phyloP scores from a whole-genome alignment of 345 rosid species.

The Gossypium turneri region DNA sequence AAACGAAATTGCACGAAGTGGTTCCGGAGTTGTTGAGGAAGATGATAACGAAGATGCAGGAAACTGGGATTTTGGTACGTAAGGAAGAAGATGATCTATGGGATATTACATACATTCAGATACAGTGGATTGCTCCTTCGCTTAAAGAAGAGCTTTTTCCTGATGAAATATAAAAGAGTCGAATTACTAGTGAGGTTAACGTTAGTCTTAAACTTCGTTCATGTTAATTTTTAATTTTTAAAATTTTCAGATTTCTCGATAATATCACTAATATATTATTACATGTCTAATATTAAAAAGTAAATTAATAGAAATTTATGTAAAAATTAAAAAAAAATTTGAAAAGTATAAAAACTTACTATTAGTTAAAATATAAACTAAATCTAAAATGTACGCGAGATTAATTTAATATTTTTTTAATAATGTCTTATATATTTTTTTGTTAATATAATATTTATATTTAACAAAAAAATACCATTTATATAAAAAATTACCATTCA shows the following conservation, averaged over 20 bases:
- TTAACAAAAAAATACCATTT: no score
- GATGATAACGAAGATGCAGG: constrained; percentile 68
- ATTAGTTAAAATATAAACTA: no score
- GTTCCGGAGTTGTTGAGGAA: constrained; percentile 60
- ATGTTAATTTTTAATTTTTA: no score
- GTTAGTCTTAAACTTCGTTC: not conserved
- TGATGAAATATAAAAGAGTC: constrained; percentile 29
- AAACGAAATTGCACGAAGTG: constrained; percentile 45
- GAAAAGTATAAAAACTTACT: rapidly evolving
- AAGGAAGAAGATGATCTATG: constrained; percentile 72
- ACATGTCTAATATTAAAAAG: no score
- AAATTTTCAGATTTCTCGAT: no score
- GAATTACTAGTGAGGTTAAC: not conserved
- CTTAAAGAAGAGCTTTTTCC: constrained; percentile 85
- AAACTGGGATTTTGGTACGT: constrained; percentile 52
- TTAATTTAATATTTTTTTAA: no score
- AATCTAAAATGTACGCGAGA: rapidly evolving
- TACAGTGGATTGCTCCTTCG: constrained; percentile 91
- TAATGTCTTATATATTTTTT: no score
- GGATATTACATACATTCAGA: constrained; percentile 85
- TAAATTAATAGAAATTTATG: no score
- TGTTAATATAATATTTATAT: no score
- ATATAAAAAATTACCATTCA: no score
- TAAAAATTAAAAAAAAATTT: no score
- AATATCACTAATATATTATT: no score